phyloP scores from a whole-genome alignment of 345 rosid genomes.

The Corymbia maculata region DNA sequence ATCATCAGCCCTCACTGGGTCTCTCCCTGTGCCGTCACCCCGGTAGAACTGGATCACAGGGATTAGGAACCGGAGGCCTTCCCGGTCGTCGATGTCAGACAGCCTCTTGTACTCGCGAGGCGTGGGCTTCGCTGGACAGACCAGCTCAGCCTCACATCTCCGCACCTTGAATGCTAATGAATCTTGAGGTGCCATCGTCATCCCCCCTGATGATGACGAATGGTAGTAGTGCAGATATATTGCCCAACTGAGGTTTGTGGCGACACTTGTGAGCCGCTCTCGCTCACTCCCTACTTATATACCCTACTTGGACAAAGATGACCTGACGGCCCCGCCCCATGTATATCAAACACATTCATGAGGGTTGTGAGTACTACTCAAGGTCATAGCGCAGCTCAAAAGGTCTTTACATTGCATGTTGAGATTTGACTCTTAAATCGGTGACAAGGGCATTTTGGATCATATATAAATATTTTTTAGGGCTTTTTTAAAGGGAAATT shows the following conservation, averaged over 20 bases:
- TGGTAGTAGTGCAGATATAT: background rate
- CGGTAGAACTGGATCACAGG: background rate
- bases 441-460: too few relatives aligned
- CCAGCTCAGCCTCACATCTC: background rate
- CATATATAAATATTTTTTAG: too few relatives aligned
- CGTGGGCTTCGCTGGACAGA: background rate
- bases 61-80: background rate
- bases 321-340: too few relatives aligned
- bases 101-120: slow-evolving; percentile 1
- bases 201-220: background rate
- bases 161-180: background rate
- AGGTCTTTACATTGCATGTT: too few relatives aligned
- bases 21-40: background rate
- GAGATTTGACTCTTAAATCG: too few relatives aligned
- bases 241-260: background rate
- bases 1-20: background rate
- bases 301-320: background rate
- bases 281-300: background rate
- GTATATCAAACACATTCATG: too few relatives aligned
- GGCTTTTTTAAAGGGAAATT: too few relatives aligned
- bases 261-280: background rate
- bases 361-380: too few relatives aligned
- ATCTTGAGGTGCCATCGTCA: background rate
- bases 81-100: slow-evolving; percentile 3
- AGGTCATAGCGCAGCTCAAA: too few relatives aligned